A percentile compares a stretch with the other conserved stretches of the same genome.
These are phyloP conservation scores for Chlamydomonas eustigma DNA, from an alignment of 139 green algal species.

Conservation along the genomic window DNA sequence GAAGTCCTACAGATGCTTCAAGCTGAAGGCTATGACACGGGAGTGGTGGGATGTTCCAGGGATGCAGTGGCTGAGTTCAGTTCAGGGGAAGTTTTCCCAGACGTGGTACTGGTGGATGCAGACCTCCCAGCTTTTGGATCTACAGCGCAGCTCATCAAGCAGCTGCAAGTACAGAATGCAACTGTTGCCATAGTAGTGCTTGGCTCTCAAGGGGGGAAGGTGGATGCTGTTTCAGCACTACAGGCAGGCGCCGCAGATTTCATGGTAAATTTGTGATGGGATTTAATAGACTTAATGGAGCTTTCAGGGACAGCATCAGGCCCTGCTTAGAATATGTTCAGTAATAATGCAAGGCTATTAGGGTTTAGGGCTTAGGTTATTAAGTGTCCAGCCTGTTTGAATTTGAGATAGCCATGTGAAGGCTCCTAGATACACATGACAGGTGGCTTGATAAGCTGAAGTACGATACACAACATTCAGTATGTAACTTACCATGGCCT, in stretches of 20 bases:
- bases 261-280: too few species aligned
- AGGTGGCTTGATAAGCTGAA: too few species aligned
- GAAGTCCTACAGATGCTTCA: constrained; percentile 1
- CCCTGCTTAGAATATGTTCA: too few species aligned
- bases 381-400: too few species aligned
- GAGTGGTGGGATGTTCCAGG: neutral
- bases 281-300: too few species aligned
- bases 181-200: constrained; percentile 33
- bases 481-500: too few species aligned
- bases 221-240: constrained; percentile 18
- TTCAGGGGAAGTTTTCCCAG: neutral
- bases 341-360: too few species aligned
- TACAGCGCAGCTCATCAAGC: neutral
- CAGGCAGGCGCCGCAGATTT: constrained; percentile 20
- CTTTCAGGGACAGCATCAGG: too few species aligned
- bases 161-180: constrained; percentile 17
- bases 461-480: too few species aligned
- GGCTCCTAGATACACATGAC: too few species aligned
- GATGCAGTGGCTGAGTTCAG: neutral
- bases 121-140: neutral
- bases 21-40: constrained; percentile 8
- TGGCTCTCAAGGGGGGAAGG: neutral
- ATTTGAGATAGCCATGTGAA: too few species aligned
- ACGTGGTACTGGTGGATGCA: constrained; percentile 9
- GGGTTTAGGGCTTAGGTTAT: too few species aligned